Evolutionary conservation across 805 yeast species (phyloP).

Genomic region (Vanderwaltozyma tropicalis): DNA sequence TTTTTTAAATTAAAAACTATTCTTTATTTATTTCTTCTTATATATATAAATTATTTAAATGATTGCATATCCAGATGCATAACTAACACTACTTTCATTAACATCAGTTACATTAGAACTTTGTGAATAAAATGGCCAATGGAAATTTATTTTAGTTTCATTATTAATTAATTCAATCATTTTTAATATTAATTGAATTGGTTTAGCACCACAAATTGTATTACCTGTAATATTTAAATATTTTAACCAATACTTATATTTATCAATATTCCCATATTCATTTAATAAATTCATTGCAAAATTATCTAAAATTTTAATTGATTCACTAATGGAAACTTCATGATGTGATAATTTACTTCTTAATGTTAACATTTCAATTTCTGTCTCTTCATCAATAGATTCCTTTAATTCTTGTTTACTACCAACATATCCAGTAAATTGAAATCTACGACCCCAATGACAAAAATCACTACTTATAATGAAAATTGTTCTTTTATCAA

Average conservation of each 20-base stretch:
- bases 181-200: constrained; percentile 54
- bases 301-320: constrained; percentile 66
- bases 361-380: constrained; percentile 21
- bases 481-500: constrained; percentile 48
- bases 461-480: constrained; percentile 86
- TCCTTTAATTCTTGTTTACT: constrained; percentile 18
- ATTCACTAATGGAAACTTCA: constrained; percentile 47
- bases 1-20: neutral
- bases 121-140: constrained; percentile 77
- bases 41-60: neutral
- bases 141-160: constrained; percentile 27
- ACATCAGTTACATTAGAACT: constrained; percentile 42
- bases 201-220: constrained; percentile 89
- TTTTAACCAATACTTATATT: constrained; percentile 47
- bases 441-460: constrained; percentile 78
- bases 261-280: constrained; percentile 38
- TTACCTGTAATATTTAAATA: constrained; percentile 68
- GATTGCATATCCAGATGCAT: constrained; percentile 63
- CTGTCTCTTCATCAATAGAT: constrained; percentile 27
- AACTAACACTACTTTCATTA: constrained; percentile 77
- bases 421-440: constrained; percentile 42
- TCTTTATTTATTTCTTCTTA: neutral
- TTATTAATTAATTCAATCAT: constrained; percentile 28
- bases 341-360: constrained; percentile 21
- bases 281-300: constrained; percentile 48